Evolutionary conservation across 495 filamentous ascomycete species (phyloP).

Genomic region (Apodospora peruviana): DNA sequence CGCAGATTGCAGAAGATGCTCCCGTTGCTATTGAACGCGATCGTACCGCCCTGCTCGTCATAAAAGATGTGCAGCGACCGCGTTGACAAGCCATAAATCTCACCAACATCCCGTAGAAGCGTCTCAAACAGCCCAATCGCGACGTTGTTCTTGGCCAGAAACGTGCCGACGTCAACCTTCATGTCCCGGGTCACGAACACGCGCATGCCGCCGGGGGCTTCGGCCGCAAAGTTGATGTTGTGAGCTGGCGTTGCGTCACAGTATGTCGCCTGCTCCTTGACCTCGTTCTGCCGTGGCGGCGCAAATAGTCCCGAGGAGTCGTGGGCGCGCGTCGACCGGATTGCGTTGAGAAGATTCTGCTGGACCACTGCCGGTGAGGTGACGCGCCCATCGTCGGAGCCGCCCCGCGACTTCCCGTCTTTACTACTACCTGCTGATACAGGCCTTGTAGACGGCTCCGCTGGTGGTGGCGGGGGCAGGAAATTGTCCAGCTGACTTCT

Average conservation of each 20-base stretch:
- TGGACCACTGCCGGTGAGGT: constrained; percentile 52
- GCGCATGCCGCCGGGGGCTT: constrained; percentile 63
- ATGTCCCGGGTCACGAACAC: constrained; percentile 62
- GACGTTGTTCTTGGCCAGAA: constrained; percentile 56
- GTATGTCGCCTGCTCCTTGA: constrained; percentile 83
- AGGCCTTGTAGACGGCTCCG: not conserved
- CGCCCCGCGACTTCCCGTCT: too few species aligned
- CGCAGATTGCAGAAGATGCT: constrained; percentile 90
- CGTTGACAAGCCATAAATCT: constrained; percentile 60
- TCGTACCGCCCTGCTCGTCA: constrained; percentile 69
- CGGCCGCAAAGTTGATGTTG: constrained; percentile 69
- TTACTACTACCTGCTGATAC: not conserved
- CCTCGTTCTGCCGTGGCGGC: constrained; percentile 61
- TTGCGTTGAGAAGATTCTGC: constrained; percentile 70
- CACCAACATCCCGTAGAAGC: constrained; percentile 62
- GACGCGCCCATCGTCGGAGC: constrained; percentile 39
- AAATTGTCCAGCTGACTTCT: constrained; percentile 38
- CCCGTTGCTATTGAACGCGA: constrained; percentile 86
- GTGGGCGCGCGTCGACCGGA: constrained; percentile 75
- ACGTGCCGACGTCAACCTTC: constrained; percentile 42
- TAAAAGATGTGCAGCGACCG: constrained; percentile 78
- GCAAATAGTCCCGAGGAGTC: constrained; percentile 65
- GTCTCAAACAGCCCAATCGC: constrained; percentile 66
- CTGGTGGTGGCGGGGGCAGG: constrained; percentile 16
- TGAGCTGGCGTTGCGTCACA: constrained; percentile 79